These are phyloP conservation scores for Candida ascalaphidarum DNA, from an alignment of 805 yeast genomes.

Conservation along the genomic window DNA sequence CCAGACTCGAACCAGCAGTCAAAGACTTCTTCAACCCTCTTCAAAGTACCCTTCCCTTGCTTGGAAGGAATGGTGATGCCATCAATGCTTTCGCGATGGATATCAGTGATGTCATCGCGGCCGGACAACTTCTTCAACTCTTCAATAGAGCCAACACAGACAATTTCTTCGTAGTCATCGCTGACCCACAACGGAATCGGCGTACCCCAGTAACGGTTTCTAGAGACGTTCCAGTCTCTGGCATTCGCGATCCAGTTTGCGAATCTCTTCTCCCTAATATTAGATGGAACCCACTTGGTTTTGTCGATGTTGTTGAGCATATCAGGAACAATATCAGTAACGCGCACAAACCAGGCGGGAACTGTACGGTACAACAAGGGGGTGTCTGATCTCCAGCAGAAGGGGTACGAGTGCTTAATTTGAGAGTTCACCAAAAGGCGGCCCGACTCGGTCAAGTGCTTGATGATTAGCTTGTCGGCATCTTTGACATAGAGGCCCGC, in stretches of 20 bases:
- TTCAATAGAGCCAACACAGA: slow-evolving; percentile 85
- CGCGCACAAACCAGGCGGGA: slow-evolving; percentile 97
- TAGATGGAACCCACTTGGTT: slow-evolving; percentile 91
- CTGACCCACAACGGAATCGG: slow-evolving; percentile 98
- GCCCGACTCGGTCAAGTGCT: slow-evolving; percentile 70
- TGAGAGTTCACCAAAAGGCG: slow-evolving; percentile 70
- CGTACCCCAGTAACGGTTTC: slow-evolving; percentile 99
- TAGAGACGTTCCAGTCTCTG: slow-evolving; percentile 97
- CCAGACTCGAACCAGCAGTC: slow-evolving; percentile 99
- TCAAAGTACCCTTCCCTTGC: slow-evolving; percentile 78
- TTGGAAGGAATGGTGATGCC: slow-evolving; percentile 88
- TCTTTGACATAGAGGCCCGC: slow-evolving; percentile 87
- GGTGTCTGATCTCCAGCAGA: slow-evolving; percentile 99
- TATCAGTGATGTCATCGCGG: slow-evolving; percentile 67
- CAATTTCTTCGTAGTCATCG: slow-evolving; percentile 87
- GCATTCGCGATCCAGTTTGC: slow-evolving; percentile 98
- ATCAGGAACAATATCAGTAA: slow-evolving; percentile 78
- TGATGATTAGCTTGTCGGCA: slow-evolving; percentile 88
- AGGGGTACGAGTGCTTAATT: slow-evolving; percentile 93
- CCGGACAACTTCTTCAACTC: slow-evolving; percentile 86
- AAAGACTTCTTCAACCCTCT: slow-evolving; percentile 93
- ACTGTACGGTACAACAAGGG: slow-evolving; percentile 94
- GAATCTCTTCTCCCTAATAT: slow-evolving; percentile 89
- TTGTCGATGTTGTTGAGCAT: slow-evolving; percentile 79
- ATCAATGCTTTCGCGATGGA: slow-evolving; percentile 92